Percentiles rank a stretch among this genome's conserved stretches.
phyloP scores from a whole-genome alignment of 495 filamentous ascomycete species.

The Penicillium turbatum region DNA sequence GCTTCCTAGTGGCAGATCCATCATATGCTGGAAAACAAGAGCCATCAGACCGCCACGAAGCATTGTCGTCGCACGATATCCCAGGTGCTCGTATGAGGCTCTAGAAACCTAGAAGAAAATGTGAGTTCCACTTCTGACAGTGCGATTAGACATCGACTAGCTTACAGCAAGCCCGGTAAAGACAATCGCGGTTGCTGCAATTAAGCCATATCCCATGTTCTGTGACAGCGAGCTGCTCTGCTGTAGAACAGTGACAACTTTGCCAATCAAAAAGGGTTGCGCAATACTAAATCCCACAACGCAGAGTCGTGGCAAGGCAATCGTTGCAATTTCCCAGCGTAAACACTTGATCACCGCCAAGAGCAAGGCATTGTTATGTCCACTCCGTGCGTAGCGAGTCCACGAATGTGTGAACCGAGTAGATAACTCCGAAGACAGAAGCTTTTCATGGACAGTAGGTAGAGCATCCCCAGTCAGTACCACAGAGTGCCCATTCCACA shows the following conservation, averaged over 20 bases:
- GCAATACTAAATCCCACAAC: constrained; percentile 52
- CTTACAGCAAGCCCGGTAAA: constrained; percentile 52
- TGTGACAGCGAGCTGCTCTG: constrained; percentile 23
- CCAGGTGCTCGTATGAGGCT: constrained; percentile 48
- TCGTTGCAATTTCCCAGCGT: constrained; percentile 33
- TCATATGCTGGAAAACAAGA: constrained; percentile 44
- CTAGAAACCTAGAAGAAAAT: constrained; percentile 21
- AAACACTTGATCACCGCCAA: constrained; percentile 27
- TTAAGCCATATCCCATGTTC: constrained; percentile 52
- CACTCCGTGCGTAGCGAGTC: constrained; percentile 24
- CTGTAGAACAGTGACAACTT: constrained; percentile 32
- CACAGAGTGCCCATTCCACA: constrained; percentile 36
- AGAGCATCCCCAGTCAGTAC: constrained; percentile 37
- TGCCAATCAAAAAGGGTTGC: constrained; percentile 56
- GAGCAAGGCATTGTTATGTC: constrained; percentile 29
- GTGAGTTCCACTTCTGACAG: neutral
- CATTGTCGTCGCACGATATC: constrained; percentile 50
- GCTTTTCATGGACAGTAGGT: constrained; percentile 30
- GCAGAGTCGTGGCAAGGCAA: constrained; percentile 45
- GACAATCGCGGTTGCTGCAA: constrained; percentile 51
- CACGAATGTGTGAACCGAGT: constrained; percentile 2
- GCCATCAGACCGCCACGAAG: constrained; percentile 47
- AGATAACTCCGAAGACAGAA: constrained; percentile 18
- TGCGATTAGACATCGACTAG: neutral
- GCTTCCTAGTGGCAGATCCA: constrained; percentile 27